These are phyloP conservation scores for Vigna radiata DNA, from an alignment of 306 rosid genomes.

Conservation along the genomic window DNA sequence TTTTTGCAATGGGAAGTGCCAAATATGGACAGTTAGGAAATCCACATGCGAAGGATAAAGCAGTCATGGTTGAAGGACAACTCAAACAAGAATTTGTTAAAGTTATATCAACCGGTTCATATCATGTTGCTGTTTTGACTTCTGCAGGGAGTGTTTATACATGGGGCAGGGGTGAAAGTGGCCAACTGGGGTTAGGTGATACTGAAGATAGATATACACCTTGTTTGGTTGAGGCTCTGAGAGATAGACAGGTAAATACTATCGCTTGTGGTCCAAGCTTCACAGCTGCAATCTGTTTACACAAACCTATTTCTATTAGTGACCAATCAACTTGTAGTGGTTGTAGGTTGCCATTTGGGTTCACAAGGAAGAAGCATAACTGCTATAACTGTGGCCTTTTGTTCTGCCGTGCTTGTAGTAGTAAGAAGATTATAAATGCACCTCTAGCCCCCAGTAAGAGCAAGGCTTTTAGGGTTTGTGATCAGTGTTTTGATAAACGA, in stretches of 20 bases:
- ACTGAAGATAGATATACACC: slow-evolving; percentile 67
- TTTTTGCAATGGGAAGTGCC: slow-evolving; percentile 77
- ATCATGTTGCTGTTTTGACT: slow-evolving; percentile 77
- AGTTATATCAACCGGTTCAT: slow-evolving; percentile 70
- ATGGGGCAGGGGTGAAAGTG: slow-evolving; percentile 82
- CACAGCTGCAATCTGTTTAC: slow-evolving; percentile 82
- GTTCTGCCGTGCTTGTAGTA: slow-evolving; percentile 74
- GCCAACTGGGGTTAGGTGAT: slow-evolving; percentile 86
- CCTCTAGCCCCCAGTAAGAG: slow-evolving; percentile 73
- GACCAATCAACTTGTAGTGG: slow-evolving; percentile 77
- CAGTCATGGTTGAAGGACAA: slow-evolving; percentile 67
- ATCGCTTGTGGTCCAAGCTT: slow-evolving; percentile 77
- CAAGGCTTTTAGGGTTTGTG: slow-evolving; percentile 85
- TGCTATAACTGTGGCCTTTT: slow-evolving; percentile 86
- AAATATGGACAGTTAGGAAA: slow-evolving; percentile 79
- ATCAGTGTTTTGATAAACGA: slow-evolving; percentile 65
- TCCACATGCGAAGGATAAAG: slow-evolving; percentile 62
- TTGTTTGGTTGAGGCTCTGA: slow-evolving; percentile 67
- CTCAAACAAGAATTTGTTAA: slow-evolving; percentile 82
- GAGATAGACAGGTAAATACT: slow-evolving; percentile 69
- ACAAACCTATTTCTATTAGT: slow-evolving; percentile 70
- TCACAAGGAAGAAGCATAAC: slow-evolving; percentile 85
- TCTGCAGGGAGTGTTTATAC: slow-evolving; percentile 68
- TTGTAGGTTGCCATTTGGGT: slow-evolving; percentile 78
- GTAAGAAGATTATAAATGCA: slow-evolving; percentile 64